Conservation (phyloP, 495 filamentous ascomycete genomes). For the Penicillium cataractarum region DNA sequence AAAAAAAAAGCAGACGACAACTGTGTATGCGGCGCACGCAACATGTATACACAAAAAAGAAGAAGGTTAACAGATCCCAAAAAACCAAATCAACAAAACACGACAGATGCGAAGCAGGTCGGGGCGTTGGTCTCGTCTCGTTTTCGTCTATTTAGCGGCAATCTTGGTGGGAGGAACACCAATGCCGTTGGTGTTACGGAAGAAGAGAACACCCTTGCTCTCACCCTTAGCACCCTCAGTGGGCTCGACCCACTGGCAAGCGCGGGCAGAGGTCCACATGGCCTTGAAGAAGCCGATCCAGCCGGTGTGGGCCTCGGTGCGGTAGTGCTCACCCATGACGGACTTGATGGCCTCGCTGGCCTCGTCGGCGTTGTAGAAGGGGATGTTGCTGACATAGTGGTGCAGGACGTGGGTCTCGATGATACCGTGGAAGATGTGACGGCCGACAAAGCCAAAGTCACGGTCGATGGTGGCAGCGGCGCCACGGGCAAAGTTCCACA, state of each 20-base stretch:
- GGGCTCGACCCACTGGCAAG: conserved; percentile 63
- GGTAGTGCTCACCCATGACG: conserved; percentile 61
- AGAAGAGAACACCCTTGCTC: conserved; percentile 58
- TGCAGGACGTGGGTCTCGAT: conserved; percentile 65
- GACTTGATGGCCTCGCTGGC: conserved; percentile 62
- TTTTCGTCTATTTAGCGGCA: conserved; percentile 36
- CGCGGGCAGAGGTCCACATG: conserved; percentile 55
- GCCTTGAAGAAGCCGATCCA: conserved; percentile 58
- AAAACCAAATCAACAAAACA: conserved; percentile 3
- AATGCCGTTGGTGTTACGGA: conserved; percentile 70
- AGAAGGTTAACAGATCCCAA: neutral
- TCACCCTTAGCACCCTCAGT: conserved; percentile 64
- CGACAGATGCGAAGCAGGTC: conserved; percentile 1
- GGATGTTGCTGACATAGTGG: conserved; percentile 64
- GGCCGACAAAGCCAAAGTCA: conserved; percentile 63
- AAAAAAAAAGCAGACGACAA: neutral
- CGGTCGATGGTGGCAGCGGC: conserved; percentile 64
- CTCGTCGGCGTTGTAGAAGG: conserved; percentile 65
- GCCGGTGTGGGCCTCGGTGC: conserved; percentile 55
- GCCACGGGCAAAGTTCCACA: conserved; percentile 61
- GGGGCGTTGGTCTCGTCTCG: conserved; percentile 4
- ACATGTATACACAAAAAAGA: conserved; percentile 1
- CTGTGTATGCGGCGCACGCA: conserved; percentile 4
- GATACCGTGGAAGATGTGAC: conserved; percentile 62
- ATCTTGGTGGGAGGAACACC: conserved; percentile 64